phyloP scores from a whole-genome alignment of 306 rosid genomes.

The Prunus persica region DNA sequence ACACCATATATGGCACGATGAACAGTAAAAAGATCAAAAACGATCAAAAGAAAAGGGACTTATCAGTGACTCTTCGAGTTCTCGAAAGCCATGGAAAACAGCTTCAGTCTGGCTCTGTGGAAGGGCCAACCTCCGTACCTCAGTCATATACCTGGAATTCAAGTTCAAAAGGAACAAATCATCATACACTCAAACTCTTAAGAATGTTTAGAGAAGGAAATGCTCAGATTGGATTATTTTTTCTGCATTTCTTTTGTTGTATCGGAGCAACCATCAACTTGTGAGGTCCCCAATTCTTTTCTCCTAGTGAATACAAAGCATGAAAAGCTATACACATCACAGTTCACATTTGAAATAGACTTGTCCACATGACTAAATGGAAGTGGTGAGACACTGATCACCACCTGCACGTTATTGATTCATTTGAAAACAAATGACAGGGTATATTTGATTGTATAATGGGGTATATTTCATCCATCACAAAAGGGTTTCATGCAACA shows the following conservation, averaged over 20 bases:
- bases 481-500: background rate
- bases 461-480: no score
- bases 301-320: background rate
- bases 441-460: background rate
- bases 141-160: conserved; percentile 80
- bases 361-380: background rate
- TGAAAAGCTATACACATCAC: background rate
- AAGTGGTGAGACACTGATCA: no score
- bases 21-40: conserved; percentile 39
- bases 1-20: conserved; percentile 30
- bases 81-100: conserved; percentile 76
- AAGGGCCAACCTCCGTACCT: conserved; percentile 83
- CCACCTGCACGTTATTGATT: background rate
- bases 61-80: conserved; percentile 86
- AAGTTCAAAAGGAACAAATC: conserved; percentile 21
- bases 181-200: background rate
- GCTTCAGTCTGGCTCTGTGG: conserved; percentile 79
- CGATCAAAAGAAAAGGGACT: conserved; percentile 69
- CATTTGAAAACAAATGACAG: background rate
- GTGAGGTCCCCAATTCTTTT: background rate
- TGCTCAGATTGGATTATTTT: background rate
- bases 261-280: background rate
- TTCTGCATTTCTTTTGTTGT: background rate
- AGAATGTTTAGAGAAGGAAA: background rate
- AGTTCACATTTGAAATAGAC: background rate